These are phyloP conservation scores for Lepidopterella palustris DNA, from an alignment of 495 filamentous ascomycete genomes.

Conservation along the genomic window DNA sequence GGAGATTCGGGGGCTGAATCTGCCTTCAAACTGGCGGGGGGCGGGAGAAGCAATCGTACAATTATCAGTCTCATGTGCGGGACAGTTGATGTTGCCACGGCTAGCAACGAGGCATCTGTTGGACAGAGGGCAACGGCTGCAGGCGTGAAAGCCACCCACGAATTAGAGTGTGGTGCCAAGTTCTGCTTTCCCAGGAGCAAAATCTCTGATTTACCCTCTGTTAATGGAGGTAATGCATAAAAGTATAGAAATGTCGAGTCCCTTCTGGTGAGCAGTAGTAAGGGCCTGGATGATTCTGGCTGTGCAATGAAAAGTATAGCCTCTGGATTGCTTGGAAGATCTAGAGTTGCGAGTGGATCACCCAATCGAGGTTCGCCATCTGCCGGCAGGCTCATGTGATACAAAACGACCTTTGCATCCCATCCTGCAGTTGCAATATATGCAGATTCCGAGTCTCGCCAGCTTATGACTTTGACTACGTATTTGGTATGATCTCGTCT, in stretches of 20 bases:
- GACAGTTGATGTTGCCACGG: conserved; percentile 55
- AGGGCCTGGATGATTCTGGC: conserved; percentile 39
- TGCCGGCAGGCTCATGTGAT: conserved; percentile 30
- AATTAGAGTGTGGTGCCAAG: conserved; percentile 56
- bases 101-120: conserved; percentile 48
- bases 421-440: conserved; percentile 61
- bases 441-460: conserved; percentile 29
- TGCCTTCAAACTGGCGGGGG: background rate
- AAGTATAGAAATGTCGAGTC: conserved; percentile 59
- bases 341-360: conserved; percentile 44
- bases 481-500: conserved; percentile 59
- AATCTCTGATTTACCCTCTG: background rate
- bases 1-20: conserved; percentile 1
- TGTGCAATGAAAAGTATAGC: conserved; percentile 51
- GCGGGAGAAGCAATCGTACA: conserved; percentile 52
- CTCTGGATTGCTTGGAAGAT: conserved; percentile 55
- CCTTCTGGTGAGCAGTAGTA: conserved; percentile 51
- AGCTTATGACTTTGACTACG: conserved; percentile 48
- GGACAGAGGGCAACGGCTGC: conserved; percentile 53
- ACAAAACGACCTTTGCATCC: conserved; percentile 55
- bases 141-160: conserved; percentile 60
- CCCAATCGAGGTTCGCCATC: conserved; percentile 12
- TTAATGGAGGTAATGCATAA: conserved; percentile 40
- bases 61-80: conserved; percentile 64
- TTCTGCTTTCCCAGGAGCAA: conserved; percentile 50